phyloP scores from a whole-genome alignment of 2,329 filamentous ascomycete species.

The Curvularia lunata region DNA sequence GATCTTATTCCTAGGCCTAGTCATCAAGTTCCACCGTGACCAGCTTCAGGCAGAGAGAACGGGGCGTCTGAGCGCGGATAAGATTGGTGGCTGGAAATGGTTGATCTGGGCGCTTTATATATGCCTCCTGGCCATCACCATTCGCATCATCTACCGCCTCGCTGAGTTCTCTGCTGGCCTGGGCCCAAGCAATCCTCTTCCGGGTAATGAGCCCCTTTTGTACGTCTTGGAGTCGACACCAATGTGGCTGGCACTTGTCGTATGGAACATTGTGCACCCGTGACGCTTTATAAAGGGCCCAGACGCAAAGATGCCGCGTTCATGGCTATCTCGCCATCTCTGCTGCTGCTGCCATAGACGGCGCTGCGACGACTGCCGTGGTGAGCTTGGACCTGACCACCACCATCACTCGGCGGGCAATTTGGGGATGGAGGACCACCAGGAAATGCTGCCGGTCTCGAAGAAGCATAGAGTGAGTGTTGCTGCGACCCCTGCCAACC shows the following conservation, averaged over 20 bases:
- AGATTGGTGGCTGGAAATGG: conserved; percentile 24
- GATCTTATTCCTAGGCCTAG: conserved; percentile 26
- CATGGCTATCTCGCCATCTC: conserved; percentile 28
- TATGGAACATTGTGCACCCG: conserved; percentile 26
- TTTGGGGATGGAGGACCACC: conserved; percentile 13
- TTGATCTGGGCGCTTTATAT: conserved; percentile 51
- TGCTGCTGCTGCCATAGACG: conserved; percentile 26
- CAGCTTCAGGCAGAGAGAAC: conserved; percentile 23
- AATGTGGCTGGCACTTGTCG: conserved; percentile 55
- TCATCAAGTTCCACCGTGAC: conserved; percentile 27
- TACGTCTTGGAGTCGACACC: conserved; percentile 61
- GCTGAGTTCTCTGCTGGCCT: conserved; percentile 59
- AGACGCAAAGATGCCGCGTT: conserved; percentile 26
- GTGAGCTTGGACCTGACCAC: conserved; percentile 20
- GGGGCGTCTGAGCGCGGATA: conserved; percentile 15
- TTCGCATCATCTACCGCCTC: conserved; percentile 41
- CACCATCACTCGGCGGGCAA: conserved; percentile 8
- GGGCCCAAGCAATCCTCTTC: conserved; percentile 51
- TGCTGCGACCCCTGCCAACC: conserved; percentile 3
- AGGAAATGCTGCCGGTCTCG: conserved; percentile 10
- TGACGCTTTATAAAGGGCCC: conserved; percentile 22
- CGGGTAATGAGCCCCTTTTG: conserved; percentile 59
- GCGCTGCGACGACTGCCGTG: conserved; percentile 25
- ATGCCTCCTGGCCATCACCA: conserved; percentile 52
- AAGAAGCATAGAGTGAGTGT: conserved; percentile 5